Percentiles rank a stretch among this genome's conserved stretches.
These are phyloP conservation scores for Chalara sp. DNA, from an alignment of 2,329 filamentous ascomycete species.

Conservation along the genomic window DNA sequence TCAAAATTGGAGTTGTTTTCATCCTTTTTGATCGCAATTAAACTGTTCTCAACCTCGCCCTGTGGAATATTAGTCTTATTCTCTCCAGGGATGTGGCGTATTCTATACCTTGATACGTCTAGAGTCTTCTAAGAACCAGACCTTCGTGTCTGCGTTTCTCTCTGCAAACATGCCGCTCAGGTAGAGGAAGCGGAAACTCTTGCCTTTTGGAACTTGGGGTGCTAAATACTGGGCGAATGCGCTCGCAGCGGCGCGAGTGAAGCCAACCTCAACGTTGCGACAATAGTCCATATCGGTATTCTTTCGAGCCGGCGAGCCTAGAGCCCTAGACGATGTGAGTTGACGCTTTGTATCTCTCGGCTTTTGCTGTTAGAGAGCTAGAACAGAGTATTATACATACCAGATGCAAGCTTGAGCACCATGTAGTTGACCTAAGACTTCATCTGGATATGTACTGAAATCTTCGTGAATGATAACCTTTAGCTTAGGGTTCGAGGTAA, in stretches of 20 bases:
- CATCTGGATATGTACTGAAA: conserved; percentile 43
- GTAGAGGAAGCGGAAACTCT: conserved; percentile 37
- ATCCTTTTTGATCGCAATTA: conserved; percentile 17
- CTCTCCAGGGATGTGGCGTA: conserved; percentile 8
- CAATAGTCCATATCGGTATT: conserved; percentile 19
- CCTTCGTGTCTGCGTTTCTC: conserved; percentile 29
- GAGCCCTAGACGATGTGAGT: conserved; percentile 5
- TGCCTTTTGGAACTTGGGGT: conserved; percentile 8
- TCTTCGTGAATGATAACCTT: conserved; percentile 44
- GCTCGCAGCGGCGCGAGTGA: not conserved
- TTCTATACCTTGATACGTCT: not conserved
- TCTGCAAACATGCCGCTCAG: conserved; percentile 31
- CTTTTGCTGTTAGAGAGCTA: not conserved
- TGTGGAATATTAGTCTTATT: conserved; percentile 15
- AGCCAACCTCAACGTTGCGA: conserved; percentile 23
- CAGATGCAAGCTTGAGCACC: conserved; percentile 40
- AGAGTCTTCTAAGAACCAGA: conserved; percentile 30
- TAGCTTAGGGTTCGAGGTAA: conserved; percentile 39
- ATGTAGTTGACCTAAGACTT: conserved; percentile 33
- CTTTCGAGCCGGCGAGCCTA: conserved; percentile 17
- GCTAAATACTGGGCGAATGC: not conserved
- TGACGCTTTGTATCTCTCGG: not conserved
- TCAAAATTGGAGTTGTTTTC: conserved; percentile 15
- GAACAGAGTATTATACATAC: conserved; percentile 18
- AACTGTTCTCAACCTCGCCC: conserved; percentile 21